Evolutionary conservation across 148 eudicot genomes (phyloP), one percentile per base, ranked within the genome.

Genomic region (Camellia japonica): DNA sequence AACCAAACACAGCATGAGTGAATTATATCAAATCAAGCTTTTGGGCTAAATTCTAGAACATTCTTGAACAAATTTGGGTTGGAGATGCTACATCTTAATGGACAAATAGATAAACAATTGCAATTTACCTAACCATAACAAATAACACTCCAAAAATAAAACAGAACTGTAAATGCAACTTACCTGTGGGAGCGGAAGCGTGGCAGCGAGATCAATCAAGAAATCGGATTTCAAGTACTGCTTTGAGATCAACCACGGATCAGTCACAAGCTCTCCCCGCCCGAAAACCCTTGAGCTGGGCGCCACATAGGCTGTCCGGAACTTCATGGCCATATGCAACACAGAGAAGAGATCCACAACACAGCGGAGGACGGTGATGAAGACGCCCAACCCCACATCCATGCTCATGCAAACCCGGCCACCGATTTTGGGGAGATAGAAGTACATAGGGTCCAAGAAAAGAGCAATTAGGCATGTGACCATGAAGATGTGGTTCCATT

Each of bases 391-490:
- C 0, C 60, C 47, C 3, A 56, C 5, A 63, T 93, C 87, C 54
- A 73, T 82, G 20, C 30, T 76, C 80, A 95, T 86, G 72, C 95
- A 93, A 18, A 81, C 89, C 4, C 66, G 71, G 3, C 85, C 89
- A 0, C 88, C 84, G 10, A 82, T 75, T 6, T 23, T 49, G 4
- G 97, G 94, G 15, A 93, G 86, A 71, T 80, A 89, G 79, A 95
- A 91, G 83, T 91, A 95, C 42, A 93, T 77, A 0, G 98, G 98
- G 68, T 95, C 98, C 7, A 95, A 75, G 84, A 93, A 95, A 14
- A 95, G 94, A 7, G 94, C 91, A 18, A 85, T 10, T 13, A 95
- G 73, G 70, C 91, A 89, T 51, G 91, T 80, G n/a, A 90, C 77
- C 18, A 95, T 71, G 84, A 95, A 95, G 51, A 95, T 72, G 74